These are phyloP conservation scores for Brettanomyces naardenensis DNA, from an alignment of 805 yeast species.

Conservation along the genomic window DNA sequence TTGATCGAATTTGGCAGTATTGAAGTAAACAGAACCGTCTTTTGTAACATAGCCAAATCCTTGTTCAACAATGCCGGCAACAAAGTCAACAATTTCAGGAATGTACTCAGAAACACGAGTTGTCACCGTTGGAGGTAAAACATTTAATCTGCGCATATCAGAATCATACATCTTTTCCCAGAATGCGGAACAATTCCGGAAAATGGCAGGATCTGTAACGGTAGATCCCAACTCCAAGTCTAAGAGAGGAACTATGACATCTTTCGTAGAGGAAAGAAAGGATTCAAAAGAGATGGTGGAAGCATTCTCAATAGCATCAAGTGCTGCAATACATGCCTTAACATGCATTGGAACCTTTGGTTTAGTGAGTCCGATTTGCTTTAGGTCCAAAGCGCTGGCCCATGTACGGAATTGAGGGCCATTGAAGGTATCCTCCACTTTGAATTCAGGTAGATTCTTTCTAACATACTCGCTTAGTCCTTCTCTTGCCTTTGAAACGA, in stretches of 20 bases:
- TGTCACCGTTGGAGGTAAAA: constrained; percentile 73
- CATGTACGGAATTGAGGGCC: constrained; percentile 38
- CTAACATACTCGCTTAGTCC: constrained; percentile 43
- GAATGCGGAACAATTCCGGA: constrained; percentile 71
- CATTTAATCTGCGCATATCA: constrained; percentile 83
- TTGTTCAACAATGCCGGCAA: constrained; percentile 61
- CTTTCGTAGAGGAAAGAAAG: constrained; percentile 52
- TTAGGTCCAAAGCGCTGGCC: constrained; percentile 41
- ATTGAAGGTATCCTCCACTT: constrained; percentile 21
- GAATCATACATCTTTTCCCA: constrained; percentile 84
- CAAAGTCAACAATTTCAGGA: constrained; percentile 83
- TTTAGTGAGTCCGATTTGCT: constrained; percentile 41
- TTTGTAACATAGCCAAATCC: constrained; percentile 79
- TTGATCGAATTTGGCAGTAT: constrained; percentile 73
- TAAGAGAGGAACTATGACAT: constrained; percentile 63
- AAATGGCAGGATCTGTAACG: constrained; percentile 79
- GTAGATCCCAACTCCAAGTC: constrained; percentile 68
- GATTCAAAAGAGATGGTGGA: constrained; percentile 21
- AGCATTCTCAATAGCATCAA: constrained; percentile 30
- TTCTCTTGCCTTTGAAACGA: constrained; percentile 30
- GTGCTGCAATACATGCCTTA: constrained; percentile 51
- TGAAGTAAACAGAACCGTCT: constrained; percentile 96
- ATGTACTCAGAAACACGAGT: constrained; percentile 94
- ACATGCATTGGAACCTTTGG: constrained; percentile 89
- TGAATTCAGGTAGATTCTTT: constrained; percentile 45